phyloP scores from a whole-genome alignment of 106 monocot species.

The Dioscorea zingiberensis region DNA sequence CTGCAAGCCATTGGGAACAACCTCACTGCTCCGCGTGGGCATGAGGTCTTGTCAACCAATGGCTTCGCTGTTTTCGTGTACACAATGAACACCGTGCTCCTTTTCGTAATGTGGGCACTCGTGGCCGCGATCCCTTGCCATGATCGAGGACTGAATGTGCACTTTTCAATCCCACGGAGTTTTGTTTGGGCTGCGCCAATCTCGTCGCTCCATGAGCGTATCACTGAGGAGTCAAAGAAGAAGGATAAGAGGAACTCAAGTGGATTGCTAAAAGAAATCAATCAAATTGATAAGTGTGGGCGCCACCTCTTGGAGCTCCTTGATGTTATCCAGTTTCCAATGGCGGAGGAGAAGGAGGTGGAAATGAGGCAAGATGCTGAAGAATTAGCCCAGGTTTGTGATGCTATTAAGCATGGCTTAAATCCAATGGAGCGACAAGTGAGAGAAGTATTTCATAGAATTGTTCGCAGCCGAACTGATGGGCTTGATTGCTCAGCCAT shows the following conservation, averaged over 20 bases:
- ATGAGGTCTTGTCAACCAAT: conserved; percentile 27
- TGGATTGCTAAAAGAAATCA: conserved; percentile 59
- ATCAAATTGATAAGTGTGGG: conserved; percentile 36
- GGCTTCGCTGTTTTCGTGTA: conserved; percentile 37
- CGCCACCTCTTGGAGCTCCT: conserved; percentile 38
- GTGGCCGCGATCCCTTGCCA: conserved; percentile 67
- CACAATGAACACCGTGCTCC: conserved; percentile 49
- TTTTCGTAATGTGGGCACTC: conserved; percentile 52
- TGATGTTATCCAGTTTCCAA: conserved; percentile 35
- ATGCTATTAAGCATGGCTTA: conserved; percentile 40
- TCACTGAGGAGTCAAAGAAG: conserved; percentile 63
- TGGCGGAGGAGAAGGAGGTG: conserved; percentile 38
- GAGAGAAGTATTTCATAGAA: conserved; percentile 58
- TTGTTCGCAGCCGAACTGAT: conserved; percentile 55
- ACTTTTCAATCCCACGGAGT: conserved; percentile 42
- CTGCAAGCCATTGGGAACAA: conserved; percentile 47
- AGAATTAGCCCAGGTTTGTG: conserved; percentile 26
- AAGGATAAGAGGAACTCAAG: conserved; percentile 49
- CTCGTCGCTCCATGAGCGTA: conserved; percentile 34
- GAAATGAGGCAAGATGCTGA: conserved; percentile 32
- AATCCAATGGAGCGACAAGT: conserved; percentile 57
- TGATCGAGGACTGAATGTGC: conserved; percentile 45
- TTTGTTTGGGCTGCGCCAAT: conserved; percentile 43
- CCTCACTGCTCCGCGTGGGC: conserved; percentile 35
- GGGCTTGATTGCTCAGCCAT: conserved; percentile 33